Conservation (phyloP, 1,139 yeast species). For the Debaryomyces subglobosus region DNA sequence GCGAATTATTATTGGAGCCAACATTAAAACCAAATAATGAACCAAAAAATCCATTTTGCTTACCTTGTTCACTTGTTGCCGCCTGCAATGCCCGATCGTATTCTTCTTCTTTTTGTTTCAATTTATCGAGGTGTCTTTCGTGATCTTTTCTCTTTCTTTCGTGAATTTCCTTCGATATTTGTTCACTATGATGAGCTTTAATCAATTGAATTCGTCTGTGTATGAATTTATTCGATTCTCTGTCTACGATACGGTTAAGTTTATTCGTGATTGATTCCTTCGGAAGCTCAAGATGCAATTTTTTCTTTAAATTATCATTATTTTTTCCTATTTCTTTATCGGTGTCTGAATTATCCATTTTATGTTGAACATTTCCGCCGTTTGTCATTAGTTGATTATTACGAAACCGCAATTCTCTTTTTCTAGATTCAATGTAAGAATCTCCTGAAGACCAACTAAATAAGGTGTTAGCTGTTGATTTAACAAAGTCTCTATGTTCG, state of each 20-base stretch:
- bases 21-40: slow-evolving; percentile 27
- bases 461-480: slow-evolving; percentile 34
- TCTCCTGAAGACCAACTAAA: slow-evolving; percentile 52
- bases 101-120: slow-evolving; percentile 44
- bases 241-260: slow-evolving; percentile 35
- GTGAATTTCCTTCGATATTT: slow-evolving; percentile 41
- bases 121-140: slow-evolving; percentile 39
- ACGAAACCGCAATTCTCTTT: slow-evolving; percentile 26
- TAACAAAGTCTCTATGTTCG: background rate
- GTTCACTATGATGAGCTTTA: slow-evolving; percentile 43
- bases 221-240: slow-evolving; percentile 42
- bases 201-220: slow-evolving; percentile 43
- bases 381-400: slow-evolving; percentile 6
- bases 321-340: slow-evolving; percentile 7
- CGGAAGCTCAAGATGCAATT: slow-evolving; percentile 18
- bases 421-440: slow-evolving; percentile 38
- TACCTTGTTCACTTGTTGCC: slow-evolving; percentile 27
- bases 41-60: slow-evolving; percentile 32
- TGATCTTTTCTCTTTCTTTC: slow-evolving; percentile 47
- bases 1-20: slow-evolving; percentile 10
- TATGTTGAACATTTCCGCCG: background rate
- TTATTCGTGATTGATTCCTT: slow-evolving; percentile 25
- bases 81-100: slow-evolving; percentile 36
- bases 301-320: slow-evolving; percentile 9
- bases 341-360: slow-evolving; percentile 8